These are phyloP conservation scores for Cladosporium phlei DNA, from an alignment of 2,329 filamentous ascomycete species.

Conservation along the genomic window DNA sequence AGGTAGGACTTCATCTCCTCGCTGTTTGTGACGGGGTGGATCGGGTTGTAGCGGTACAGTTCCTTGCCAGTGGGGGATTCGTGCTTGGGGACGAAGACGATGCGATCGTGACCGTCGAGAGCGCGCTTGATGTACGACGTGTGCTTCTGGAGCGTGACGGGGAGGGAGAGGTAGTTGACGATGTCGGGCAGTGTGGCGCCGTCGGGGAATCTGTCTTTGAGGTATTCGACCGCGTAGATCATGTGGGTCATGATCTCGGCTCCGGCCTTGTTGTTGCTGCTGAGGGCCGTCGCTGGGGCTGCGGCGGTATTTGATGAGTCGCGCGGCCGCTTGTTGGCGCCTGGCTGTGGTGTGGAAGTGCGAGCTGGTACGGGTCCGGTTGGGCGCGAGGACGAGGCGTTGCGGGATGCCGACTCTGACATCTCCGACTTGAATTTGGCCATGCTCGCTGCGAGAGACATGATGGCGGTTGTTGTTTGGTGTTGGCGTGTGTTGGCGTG, in stretches of 20 bases:
- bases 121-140: constrained; percentile 61
- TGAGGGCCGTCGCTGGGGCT: background rate
- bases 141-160: constrained; percentile 35
- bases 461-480: constrained; percentile 16
- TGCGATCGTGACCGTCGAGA: constrained; percentile 62
- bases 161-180: constrained; percentile 72
- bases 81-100: constrained; percentile 48
- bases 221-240: constrained; percentile 77
- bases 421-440: constrained; percentile 28
- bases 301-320: background rate
- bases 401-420: constrained; percentile 28
- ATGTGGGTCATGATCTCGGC: constrained; percentile 81
- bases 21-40: constrained; percentile 74
- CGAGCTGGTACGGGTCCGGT: constrained; percentile 20
- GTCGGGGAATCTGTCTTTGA: constrained; percentile 62
- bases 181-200: constrained; percentile 70
- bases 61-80: constrained; percentile 47
- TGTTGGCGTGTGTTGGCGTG: background rate
- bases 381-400: constrained; percentile 25
- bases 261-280: constrained; percentile 59
- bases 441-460: constrained; percentile 29
- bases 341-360: constrained; percentile 15
- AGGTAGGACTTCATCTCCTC: constrained; percentile 75
- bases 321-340: constrained; percentile 7
- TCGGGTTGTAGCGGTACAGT: constrained; percentile 76